Percentiles rank a stretch among this genome's conserved stretches.
phyloP scores from a whole-genome alignment of 2,329 filamentous ascomycete species.

The Xylaria sp. region DNA sequence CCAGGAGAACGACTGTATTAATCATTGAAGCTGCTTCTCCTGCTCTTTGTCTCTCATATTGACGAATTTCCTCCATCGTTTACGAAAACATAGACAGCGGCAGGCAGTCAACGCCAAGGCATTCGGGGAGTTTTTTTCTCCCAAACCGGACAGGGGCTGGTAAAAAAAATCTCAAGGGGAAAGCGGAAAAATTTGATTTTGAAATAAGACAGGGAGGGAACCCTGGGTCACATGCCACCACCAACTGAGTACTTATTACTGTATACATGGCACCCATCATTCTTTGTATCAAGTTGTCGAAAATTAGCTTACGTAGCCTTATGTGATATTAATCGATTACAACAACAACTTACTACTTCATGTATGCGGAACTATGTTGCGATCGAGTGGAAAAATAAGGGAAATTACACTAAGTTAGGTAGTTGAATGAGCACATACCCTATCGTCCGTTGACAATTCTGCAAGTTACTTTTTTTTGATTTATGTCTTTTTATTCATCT shows the following conservation, averaged over 20 bases:
- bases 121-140: constrained; percentile 21
- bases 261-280: constrained; percentile 17
- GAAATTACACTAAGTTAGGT: not conserved
- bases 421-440: not conserved
- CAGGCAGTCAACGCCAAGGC: constrained; percentile 4
- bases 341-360: not conserved
- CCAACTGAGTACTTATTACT: constrained; percentile 16
- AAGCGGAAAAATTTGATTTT: constrained; percentile 8
- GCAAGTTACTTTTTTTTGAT: not conserved
- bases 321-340: constrained; percentile 25
- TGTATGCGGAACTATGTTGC: not conserved
- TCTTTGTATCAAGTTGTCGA: constrained; percentile 23
- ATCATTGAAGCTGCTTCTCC: constrained; percentile 17
- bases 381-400: not conserved
- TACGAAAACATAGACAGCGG: constrained; percentile 26
- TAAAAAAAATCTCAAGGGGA: not conserved
- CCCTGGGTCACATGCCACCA: not conserved
- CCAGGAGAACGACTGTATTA: constrained; percentile 24
- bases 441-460: not conserved
- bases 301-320: constrained; percentile 1
- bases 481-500: no score
- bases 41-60: constrained; percentile 2
- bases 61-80: constrained; percentile 15
- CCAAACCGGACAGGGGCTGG: constrained; percentile 26
- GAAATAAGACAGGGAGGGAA: not conserved